A percentile compares a stretch with the other conserved stretches of the same genome.
These are phyloP conservation scores for Fusarium gaditjirri DNA, from an alignment of 2,329 filamentous ascomycete species.

Conservation along the genomic window DNA sequence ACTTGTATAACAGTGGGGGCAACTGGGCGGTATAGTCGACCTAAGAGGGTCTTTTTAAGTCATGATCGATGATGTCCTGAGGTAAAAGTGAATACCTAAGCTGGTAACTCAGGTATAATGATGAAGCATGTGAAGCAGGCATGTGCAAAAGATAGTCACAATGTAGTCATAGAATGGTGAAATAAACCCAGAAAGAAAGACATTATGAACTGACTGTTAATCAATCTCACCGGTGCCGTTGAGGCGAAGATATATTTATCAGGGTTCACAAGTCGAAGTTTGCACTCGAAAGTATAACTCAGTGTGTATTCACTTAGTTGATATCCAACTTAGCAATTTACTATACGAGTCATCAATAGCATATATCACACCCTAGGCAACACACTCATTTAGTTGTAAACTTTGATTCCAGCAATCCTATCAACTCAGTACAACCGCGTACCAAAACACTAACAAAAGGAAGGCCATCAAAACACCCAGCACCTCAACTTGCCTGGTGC, in stretches of 20 bases:
- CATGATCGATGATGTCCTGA: neutral
- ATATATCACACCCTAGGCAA: neutral
- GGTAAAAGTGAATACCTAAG: constrained; percentile 16
- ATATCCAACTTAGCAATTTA: too few species aligned
- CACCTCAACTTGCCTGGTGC: constrained; percentile 28
- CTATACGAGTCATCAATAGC: neutral
- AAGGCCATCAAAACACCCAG: constrained; percentile 37
- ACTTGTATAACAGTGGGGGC: constrained; percentile 39
- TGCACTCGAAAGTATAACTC: neutral
- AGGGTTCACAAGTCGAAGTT: neutral
- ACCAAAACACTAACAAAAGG: constrained; percentile 43
- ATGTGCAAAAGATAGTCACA: neutral
- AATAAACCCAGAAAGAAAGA: neutral
- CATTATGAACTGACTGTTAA: neutral
- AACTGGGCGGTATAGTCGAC: constrained; percentile 7
- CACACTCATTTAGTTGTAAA: constrained; percentile 26
- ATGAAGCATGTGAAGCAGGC: neutral
- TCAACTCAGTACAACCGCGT: constrained; percentile 44
- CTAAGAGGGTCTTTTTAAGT: constrained; percentile 4
- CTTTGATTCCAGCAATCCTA: constrained; percentile 41
- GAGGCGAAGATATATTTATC: neutral
- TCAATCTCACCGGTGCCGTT: neutral
- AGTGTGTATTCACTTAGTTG: neutral
- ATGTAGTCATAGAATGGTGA: neutral
- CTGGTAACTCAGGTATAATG: constrained; percentile 19